These are phyloP conservation scores for Hypoxylon sp. DNA, from an alignment of 2,329 filamentous ascomycete species.

Conservation along the genomic window DNA sequence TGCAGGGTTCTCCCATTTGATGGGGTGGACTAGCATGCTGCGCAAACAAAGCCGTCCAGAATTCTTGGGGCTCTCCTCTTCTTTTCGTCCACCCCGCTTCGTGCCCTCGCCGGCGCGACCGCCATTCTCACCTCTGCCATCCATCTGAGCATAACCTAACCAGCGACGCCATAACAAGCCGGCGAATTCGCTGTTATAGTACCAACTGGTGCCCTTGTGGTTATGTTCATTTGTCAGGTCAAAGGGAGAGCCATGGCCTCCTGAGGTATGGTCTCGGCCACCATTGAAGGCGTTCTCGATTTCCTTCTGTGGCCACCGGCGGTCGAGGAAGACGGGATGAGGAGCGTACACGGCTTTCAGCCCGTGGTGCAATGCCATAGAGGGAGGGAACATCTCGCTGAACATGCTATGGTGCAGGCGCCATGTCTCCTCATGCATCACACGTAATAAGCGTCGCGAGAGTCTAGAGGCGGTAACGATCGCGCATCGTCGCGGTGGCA, in stretches of 20 bases:
- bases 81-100: conserved; percentile 60
- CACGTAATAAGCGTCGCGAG: conserved; percentile 69
- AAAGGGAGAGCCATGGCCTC: conserved; percentile 72
- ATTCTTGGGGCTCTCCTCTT: conserved; percentile 55
- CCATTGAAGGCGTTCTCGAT: conserved; percentile 82
- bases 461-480: conserved; percentile 77
- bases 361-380: conserved; percentile 76
- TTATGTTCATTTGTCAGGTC: conserved; percentile 79
- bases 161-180: conserved; percentile 81
- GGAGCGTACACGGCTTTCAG: conserved; percentile 83
- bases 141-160: conserved; percentile 68
- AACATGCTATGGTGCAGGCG: conserved; percentile 76
- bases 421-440: conserved; percentile 79
- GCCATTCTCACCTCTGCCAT: conserved; percentile 58
- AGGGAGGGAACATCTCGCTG: conserved; percentile 80
- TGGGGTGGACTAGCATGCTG: conserved; percentile 82
- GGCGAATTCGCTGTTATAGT: conserved; percentile 82
- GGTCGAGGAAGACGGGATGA: conserved; percentile 82
- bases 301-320: conserved; percentile 74
- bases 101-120: conserved; percentile 58
- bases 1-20: conserved; percentile 71
- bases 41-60: conserved; percentile 79
- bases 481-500: conserved; percentile 72
- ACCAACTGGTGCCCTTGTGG: conserved; percentile 84
- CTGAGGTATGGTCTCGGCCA: conserved; percentile 71